Percentiles rank a stretch among this genome's conserved stretches.
These are phyloP conservation scores for Citrus unshiu DNA, from an alignment of 345 rosid genomes.

Conservation along the genomic window DNA sequence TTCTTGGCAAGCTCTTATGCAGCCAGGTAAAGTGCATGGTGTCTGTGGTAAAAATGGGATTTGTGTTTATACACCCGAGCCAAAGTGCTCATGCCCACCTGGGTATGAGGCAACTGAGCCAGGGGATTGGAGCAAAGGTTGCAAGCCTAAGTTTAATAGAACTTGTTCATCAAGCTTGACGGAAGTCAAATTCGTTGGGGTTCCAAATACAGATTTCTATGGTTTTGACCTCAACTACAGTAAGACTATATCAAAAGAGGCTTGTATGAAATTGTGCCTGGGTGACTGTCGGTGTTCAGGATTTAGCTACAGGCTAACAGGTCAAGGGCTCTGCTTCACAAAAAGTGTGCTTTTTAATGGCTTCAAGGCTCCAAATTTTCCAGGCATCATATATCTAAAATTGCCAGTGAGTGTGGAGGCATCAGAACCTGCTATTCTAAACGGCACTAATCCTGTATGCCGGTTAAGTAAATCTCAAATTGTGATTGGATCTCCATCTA, in stretches of 20 bases:
- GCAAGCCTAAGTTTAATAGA: conserved; percentile 34
- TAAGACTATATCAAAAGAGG: neutral
- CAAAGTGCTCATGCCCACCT: conserved; percentile 46
- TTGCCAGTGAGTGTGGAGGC: conserved; percentile 17
- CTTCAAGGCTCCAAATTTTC: conserved; percentile 22
- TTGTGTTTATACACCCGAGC: conserved; percentile 29
- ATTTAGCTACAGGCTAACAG: conserved; percentile 26
- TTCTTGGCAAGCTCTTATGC: conserved; percentile 29
- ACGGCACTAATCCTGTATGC: conserved; percentile 12
- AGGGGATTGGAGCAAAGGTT: conserved; percentile 38
- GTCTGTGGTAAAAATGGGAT: conserved; percentile 42
- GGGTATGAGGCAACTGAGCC: conserved; percentile 30
- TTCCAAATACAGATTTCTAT: conserved; percentile 24
- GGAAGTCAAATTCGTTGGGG: conserved; percentile 19
- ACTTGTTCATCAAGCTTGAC: conserved; percentile 13
- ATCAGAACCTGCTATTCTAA: neutral
- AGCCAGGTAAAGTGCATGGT: conserved; percentile 37
- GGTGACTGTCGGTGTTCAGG: conserved; percentile 34
- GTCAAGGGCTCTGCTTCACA: conserved; percentile 10
- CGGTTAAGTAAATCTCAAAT: neutral
- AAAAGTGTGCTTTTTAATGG: conserved; percentile 38
- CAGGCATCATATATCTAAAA: conserved; percentile 25
- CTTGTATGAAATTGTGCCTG: conserved; percentile 31
- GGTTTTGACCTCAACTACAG: conserved; percentile 30
- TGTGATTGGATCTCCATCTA: conserved; percentile 9